A percentile compares a stretch with the other conserved stretches of the same genome.
phyloP scores from a whole-genome alignment of 371 early-diverging fungal species.

The Mortierella sp. region DNA sequence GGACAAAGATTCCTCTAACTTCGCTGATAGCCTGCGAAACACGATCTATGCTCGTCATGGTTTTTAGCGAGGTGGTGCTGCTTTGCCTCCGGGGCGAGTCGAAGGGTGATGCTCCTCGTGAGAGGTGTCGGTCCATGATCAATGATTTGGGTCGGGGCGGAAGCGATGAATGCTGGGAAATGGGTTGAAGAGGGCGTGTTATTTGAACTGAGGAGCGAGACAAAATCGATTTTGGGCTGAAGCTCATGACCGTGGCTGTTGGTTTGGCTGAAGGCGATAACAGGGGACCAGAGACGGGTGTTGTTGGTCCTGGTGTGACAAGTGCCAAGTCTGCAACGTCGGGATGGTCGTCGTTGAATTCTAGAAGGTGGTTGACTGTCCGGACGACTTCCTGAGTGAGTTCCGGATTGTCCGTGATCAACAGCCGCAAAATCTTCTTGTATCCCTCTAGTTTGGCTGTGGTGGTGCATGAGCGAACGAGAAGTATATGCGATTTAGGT shows the following conservation, averaged over 20 bases:
- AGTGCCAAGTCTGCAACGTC: slow-evolving; percentile 35
- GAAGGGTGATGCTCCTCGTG: slow-evolving; percentile 40
- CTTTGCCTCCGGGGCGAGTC: slow-evolving; percentile 36
- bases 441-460: slow-evolving; percentile 58
- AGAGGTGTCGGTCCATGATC: slow-evolving; percentile 29
- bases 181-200: slow-evolving; percentile 12
- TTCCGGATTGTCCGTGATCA: slow-evolving; percentile 49
- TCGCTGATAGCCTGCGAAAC: slow-evolving; percentile 56
- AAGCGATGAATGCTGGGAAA: slow-evolving; percentile 25
- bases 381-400: slow-evolving; percentile 57
- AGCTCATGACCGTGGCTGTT: slow-evolving; percentile 11
- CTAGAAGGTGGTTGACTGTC: slow-evolving; percentile 59
- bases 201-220: slow-evolving; percentile 53
- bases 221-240: slow-evolving; percentile 39
- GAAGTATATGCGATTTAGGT: slow-evolving; percentile 4
- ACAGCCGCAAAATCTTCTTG: slow-evolving; percentile 56
- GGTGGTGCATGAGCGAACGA: neutral
- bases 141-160: slow-evolving; percentile 50
- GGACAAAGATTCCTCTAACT: slow-evolving; percentile 58
- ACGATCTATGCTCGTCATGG: slow-evolving; percentile 38
- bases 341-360: slow-evolving; percentile 43
- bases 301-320: slow-evolving; percentile 28
- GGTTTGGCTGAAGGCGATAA: slow-evolving; percentile 16
- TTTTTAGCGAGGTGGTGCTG: slow-evolving; percentile 23
- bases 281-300: slow-evolving; percentile 10